Evolutionary conservation across 2,329 filamentous ascomycete genomes (phyloP).

Genomic region (Alternaria rosae): DNA sequence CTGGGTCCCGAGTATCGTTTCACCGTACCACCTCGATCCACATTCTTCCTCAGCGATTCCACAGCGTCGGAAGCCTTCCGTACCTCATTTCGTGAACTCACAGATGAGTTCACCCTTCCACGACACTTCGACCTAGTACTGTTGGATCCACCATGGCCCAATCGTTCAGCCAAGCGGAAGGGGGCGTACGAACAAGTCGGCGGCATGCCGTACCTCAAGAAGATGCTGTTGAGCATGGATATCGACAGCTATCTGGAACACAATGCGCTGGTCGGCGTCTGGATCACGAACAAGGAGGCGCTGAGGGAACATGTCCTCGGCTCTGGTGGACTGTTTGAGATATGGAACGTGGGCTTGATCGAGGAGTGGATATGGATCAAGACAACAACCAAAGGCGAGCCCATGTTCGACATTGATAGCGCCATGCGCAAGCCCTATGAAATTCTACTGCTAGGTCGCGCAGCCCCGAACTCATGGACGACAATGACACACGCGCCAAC

Average conservation of each 20-base stretch:
- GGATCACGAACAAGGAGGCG: slow-evolving; percentile 77
- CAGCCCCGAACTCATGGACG: slow-evolving; percentile 33
- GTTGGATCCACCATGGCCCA: slow-evolving; percentile 83
- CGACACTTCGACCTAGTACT: slow-evolving; percentile 70
- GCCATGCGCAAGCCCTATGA: slow-evolving; percentile 80
- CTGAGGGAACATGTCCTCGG: slow-evolving; percentile 63
- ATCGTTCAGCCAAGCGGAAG: slow-evolving; percentile 73
- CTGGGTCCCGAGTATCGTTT: slow-evolving; percentile 41
- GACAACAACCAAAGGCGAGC: slow-evolving; percentile 69
- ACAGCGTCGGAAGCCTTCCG: slow-evolving; percentile 47
- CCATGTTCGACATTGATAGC: slow-evolving; percentile 67
- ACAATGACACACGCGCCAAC: slow-evolving; percentile 31
- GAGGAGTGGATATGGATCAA: slow-evolving; percentile 85
- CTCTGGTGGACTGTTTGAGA: slow-evolving; percentile 66
- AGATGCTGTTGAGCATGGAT: slow-evolving; percentile 52
- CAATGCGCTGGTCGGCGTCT: slow-evolving; percentile 68
- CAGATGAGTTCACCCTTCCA: slow-evolving; percentile 53
- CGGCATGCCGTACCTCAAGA: slow-evolving; percentile 57
- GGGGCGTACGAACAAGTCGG: slow-evolving; percentile 56
- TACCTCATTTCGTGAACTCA: slow-evolving; percentile 44
- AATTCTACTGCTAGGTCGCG: slow-evolving; percentile 68
- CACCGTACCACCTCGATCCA: slow-evolving; percentile 58
- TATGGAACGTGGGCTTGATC: slow-evolving; percentile 70
- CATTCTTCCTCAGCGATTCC: slow-evolving; percentile 60
- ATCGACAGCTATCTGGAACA: slow-evolving; percentile 54